Base-by-base conservation (phyloP, 345 rosid species). In the Boechera retrofracta region DNA sequence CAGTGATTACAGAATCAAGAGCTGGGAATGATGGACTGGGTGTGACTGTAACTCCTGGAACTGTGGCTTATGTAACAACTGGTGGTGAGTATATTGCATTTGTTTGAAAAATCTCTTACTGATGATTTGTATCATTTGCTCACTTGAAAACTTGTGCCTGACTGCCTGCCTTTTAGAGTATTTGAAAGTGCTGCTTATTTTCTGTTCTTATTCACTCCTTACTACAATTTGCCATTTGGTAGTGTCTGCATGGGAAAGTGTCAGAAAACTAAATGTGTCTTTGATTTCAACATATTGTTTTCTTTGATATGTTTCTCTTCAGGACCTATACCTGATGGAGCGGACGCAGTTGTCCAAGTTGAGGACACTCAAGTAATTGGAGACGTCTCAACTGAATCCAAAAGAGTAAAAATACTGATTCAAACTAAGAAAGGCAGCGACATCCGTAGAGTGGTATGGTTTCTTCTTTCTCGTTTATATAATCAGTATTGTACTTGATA, bases 251-350 rank as follows among this genome's bases (percentile, higher is more conserved):
- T 65, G 12, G 18, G 21, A 32, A 54, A 24, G 13, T 55, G 16
- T 36, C 51, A 28, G 29, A 59, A 49, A 67, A n/a, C 4, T 44
- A 31, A 24, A 3, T 47, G 26, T 38, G 55, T 56, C 26, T 65
- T 72, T 58, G 32, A 21, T 58, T 9, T 66, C 8, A 42, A 32
- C 6, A 26, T 39, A 4, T 12, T 39, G 1, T 64, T 56, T 69
- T 60, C 28, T 53, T 42, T 73, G 18, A 42, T 67, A 2, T 62
- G 71, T 49, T 75, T 35, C 68, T 55, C 32, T 38, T 45, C 75
- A 92, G 98, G 99, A 68, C 98, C 96, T 33, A 92, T 92, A 60
- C 98, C 99, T 16, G 91, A 95, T 84, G 96, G 98, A 60, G 99
- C 99, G 10, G 97, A 92, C 84, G 94, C 97, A 62, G 98, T 95